Conservation (phyloP, 1,284 basidiomycete genomes). For the Boletus smithii region DNA sequence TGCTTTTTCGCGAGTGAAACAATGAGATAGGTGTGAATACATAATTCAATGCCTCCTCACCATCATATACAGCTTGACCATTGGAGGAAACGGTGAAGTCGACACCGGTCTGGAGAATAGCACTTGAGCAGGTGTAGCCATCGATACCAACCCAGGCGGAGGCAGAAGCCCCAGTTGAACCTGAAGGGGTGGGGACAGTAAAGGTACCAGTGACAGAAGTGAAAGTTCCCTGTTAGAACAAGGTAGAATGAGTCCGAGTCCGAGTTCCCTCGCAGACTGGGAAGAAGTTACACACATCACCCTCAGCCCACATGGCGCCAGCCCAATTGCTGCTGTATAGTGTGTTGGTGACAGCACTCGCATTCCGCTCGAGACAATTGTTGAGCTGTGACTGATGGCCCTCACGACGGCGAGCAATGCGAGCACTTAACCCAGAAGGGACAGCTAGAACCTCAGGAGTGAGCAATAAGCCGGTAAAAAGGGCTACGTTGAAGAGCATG, state of each 20-base stretch:
- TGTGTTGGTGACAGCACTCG: background rate
- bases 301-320: constrained; percentile 1
- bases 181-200: constrained; percentile 7
- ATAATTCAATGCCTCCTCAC: constrained; percentile 2
- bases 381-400: background rate
- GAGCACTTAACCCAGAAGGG: background rate
- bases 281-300: constrained; percentile 5
- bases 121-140: constrained; percentile 2
- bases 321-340: constrained; percentile 8
- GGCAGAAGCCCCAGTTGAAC: background rate
- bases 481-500: background rate
- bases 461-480: background rate
- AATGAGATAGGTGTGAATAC: background rate
- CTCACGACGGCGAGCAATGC: background rate
- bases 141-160: constrained; percentile 13
- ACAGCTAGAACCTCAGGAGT: constrained; percentile 2
- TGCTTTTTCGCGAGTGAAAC: constrained; percentile 2
- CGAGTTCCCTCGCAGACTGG: background rate
- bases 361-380: background rate
- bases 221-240: constrained; percentile 11
- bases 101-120: constrained; percentile 8
- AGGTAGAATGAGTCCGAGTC: background rate
- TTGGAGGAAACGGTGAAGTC: background rate
- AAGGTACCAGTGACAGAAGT: constrained; percentile 7
- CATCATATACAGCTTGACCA: constrained; percentile 2